Evolutionary conservation across 2,329 filamentous ascomycete species (phyloP), one percentile per base, ranked within the genome.

Genomic region (Myrmaecium sp.): DNA sequence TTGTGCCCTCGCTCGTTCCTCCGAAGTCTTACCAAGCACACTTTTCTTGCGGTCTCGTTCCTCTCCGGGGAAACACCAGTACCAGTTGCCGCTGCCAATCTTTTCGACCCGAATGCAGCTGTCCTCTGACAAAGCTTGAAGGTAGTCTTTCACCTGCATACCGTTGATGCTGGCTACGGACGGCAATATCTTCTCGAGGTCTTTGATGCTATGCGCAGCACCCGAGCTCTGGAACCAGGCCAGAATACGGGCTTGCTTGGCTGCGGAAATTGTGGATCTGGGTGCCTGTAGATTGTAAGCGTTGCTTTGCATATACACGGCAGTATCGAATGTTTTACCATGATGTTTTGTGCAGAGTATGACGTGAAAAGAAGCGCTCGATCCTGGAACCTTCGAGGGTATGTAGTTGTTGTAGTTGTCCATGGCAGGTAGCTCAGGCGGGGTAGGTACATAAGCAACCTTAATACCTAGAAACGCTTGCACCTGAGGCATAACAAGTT

Each of bases 1-100:
- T 22, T 33, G 36, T 14, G 47, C 46, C 34, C 55, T 60, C 27
- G 45, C 41, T 27, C 47, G 40, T 14, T 56, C 52, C 10, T 46
- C 41, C 18, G 46, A 45, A 1, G 51, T 51, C 14, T 49, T 48
- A 3, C 41, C 42, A 14, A 59, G 42, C 5, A 42, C 40, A 21
- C 33, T 36, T 30, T 65, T 51, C 30, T 51, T 54, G 11, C 49
- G 44, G 25, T 58, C 61, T 41, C 56, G 62, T 40, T 66, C 66
- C 28, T 74, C 68, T 15, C 60, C 67, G 11, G 51, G 56, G 43
- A 76, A 77, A 35, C 60, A 64, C 73, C 73, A 78, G 51, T 76
- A 77, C 72, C 72, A 78, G 44, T 77, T 77, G 15, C 69, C 71
- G 35, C 61, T 72, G 22, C 72, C 73, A 38, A 78, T 77, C 47